Evolutionary conservation across 441 rosid genomes (phyloP).

Genomic region (Capsella rubella): DNA sequence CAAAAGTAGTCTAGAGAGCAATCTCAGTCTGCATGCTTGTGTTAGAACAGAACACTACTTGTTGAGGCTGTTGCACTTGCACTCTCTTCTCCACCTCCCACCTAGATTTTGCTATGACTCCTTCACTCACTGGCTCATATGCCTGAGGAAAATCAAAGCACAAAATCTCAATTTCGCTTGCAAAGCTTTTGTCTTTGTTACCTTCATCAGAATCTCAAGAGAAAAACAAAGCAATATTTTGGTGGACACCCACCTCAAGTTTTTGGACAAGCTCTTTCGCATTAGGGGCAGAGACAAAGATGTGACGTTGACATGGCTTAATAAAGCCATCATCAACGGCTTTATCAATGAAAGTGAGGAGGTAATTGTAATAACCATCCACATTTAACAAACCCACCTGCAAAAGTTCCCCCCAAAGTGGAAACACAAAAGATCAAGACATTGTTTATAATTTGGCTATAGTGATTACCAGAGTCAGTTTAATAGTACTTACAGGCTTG

Average conservation of each 20-base stretch:
- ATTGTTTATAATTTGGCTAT: constrained; percentile 22
- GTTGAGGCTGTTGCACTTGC: constrained; percentile 50
- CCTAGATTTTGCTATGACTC: constrained; percentile 74
- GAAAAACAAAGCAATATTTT: constrained; percentile 23
- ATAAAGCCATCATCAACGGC: constrained; percentile 98
- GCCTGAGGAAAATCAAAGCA: constrained; percentile 52
- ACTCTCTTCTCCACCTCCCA: constrained; percentile 78
- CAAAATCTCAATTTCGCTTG: constrained; percentile 14
- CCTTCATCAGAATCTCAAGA: constrained; percentile 36
- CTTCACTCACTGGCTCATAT: constrained; percentile 86
- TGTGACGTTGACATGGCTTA: constrained; percentile 82
- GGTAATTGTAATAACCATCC: constrained; percentile 88
- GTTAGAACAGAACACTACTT: constrained; percentile 64
- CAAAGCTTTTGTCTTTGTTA: constrained; percentile 16
- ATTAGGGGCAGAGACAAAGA: constrained; percentile 87
- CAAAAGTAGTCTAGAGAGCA: constrained; percentile 55
- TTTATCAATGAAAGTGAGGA: constrained; percentile 89
- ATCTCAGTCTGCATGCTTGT: constrained; percentile 66
- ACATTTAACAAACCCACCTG: constrained; percentile 97
- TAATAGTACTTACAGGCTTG: constrained; percentile 74
- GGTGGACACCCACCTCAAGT: constrained; percentile 74
- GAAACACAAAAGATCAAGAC: constrained; percentile 31
- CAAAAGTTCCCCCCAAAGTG: constrained; percentile 32
- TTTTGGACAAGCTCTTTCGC: constrained; percentile 91
- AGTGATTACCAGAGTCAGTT: constrained; percentile 30